These are phyloP conservation scores for Fusarium stilboides DNA, from an alignment of 2,329 filamentous ascomycete genomes.

Conservation along the genomic window DNA sequence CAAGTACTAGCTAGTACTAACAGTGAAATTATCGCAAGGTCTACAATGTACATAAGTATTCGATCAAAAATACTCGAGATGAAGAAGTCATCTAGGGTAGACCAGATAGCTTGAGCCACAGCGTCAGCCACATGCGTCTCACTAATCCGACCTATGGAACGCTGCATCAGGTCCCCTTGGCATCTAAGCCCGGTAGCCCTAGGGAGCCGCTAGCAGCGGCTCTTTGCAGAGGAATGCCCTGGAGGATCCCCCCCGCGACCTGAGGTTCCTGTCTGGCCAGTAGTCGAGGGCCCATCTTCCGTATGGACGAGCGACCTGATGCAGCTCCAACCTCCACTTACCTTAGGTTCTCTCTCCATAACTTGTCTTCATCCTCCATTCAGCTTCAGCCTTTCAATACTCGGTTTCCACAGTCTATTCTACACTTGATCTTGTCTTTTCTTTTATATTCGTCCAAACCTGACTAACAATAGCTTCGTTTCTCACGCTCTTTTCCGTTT, in stretches of 20 bases:
- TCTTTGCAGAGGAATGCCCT: conserved; percentile 41
- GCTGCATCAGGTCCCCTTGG: background rate
- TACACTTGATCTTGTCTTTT: conserved; percentile 9
- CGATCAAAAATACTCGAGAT: no score
- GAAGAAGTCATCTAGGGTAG: background rate
- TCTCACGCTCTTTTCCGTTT: conserved; percentile 3
- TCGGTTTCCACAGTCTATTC: conserved; percentile 17
- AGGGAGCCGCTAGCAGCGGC: conserved; percentile 28
- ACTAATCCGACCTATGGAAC: background rate
- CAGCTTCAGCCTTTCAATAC: conserved; percentile 36
- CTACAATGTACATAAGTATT: background rate
- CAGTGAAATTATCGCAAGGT: background rate
- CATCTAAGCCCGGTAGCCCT: background rate
- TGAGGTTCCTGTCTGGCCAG: conserved; percentile 19
- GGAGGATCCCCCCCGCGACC: conserved; percentile 33
- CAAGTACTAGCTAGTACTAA: no score
- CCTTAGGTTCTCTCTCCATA: conserved; percentile 29
- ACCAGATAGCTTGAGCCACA: conserved; percentile 7
- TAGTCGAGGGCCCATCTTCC: conserved; percentile 28
- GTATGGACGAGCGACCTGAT: conserved; percentile 38
- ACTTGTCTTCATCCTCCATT: conserved; percentile 29
- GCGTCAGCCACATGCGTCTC: conserved; percentile 6
- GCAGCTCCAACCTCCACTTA: conserved; percentile 37
- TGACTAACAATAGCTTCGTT: background rate
- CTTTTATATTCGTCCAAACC: conserved; percentile 6